Percentiles rank a stretch among this genome's conserved stretches.
These are phyloP conservation scores for Plectosphaerella plurivora DNA, from an alignment of 2,329 filamentous ascomycete species.

Conservation along the genomic window DNA sequence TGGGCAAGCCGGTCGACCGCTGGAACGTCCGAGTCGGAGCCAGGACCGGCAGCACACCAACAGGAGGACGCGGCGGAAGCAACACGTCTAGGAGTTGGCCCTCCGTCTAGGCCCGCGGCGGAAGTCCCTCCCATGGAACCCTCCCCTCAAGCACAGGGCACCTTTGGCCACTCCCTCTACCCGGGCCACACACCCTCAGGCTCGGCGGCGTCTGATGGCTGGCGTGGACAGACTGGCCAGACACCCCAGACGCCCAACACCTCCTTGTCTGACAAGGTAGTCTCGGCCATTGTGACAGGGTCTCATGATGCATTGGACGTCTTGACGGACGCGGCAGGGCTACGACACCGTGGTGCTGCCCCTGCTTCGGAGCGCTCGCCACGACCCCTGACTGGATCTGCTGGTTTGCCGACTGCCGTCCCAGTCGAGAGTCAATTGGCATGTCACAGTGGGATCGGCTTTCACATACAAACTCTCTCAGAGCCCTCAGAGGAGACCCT, in stretches of 20 bases:
- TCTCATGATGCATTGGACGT: constrained; percentile 5
- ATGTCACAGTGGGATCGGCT: constrained; percentile 2
- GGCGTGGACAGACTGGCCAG: not conserved
- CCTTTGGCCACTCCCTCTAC: not conserved
- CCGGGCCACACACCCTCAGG: not conserved
- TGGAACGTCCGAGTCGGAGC: too few relatives aligned
- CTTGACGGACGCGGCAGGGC: constrained; percentile 2
- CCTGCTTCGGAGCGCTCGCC: not conserved
- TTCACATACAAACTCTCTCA: constrained; percentile 8
- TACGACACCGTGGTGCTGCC: constrained; percentile 4
- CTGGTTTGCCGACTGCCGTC: not conserved
- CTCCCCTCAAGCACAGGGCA: not conserved
- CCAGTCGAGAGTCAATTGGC: not conserved
- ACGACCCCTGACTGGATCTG: not conserved
- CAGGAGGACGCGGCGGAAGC: too few relatives aligned
- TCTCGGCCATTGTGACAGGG: constrained; percentile 4
- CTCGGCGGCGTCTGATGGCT: not conserved
- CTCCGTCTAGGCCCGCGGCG: too few relatives aligned
- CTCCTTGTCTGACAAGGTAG: constrained; percentile 1
- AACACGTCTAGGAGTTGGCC: too few relatives aligned
- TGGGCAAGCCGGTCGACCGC: constrained; percentile 1
- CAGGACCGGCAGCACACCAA: too few relatives aligned
- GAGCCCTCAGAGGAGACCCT: constrained; percentile 14
- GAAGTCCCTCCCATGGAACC: too few relatives aligned
- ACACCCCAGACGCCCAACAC: not conserved